Evolutionary conservation across 805 yeast genomes (phyloP).

Genomic region (Saccharomycopsis javanensis): DNA sequence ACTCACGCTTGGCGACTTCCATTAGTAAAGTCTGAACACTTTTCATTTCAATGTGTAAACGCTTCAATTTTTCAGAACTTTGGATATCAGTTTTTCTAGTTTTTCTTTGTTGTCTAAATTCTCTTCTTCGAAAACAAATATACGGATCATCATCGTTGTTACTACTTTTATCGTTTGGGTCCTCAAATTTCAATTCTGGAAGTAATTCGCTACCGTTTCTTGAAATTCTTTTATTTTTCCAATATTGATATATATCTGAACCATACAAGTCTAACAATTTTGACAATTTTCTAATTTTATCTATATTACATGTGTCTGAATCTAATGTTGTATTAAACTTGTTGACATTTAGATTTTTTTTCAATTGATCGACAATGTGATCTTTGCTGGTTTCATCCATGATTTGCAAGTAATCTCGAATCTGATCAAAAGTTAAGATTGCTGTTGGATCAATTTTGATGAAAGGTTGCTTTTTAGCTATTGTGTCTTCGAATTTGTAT

Average conservation of each 20-base stretch:
- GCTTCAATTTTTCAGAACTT: constrained; percentile 73
- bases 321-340: constrained; percentile 55
- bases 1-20: constrained; percentile 66
- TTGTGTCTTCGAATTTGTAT: constrained; percentile 61
- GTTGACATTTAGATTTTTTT: constrained; percentile 44
- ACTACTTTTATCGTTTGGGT: constrained; percentile 69
- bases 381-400: constrained; percentile 40
- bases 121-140: constrained; percentile 91
- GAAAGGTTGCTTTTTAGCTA: constrained; percentile 80
- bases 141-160: constrained; percentile 74
- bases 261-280: constrained; percentile 49
- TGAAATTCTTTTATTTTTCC: constrained; percentile 64
- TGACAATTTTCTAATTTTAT: constrained; percentile 27
- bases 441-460: constrained; percentile 76
- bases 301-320: constrained; percentile 12
- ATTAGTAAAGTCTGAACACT: constrained; percentile 62
- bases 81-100: constrained; percentile 91
- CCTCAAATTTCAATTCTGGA: constrained; percentile 77
- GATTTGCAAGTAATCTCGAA: constrained; percentile 41
- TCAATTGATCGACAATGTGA: constrained; percentile 48
- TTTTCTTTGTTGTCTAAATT: constrained; percentile 88
- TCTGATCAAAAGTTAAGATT: constrained; percentile 59
- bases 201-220: constrained; percentile 61
- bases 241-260: constrained; percentile 60
- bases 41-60: constrained; percentile 65